Evolutionary conservation across 228 moss, liverwort and hornwort species (phyloP).

Genomic region (Sphagnum magellanicum): DNA sequence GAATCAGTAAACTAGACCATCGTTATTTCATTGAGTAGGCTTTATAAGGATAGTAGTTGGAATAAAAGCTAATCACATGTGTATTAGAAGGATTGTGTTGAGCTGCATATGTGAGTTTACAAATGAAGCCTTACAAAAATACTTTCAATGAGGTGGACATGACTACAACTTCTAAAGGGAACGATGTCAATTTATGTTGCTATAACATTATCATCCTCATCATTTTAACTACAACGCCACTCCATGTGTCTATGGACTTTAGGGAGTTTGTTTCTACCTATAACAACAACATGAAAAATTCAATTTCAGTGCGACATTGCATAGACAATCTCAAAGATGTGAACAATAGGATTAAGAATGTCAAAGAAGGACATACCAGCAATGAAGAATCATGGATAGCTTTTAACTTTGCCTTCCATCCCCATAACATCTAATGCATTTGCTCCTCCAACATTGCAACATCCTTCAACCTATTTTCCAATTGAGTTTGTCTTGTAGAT

Average conservation of each 20-base stretch:
- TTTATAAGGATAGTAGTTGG: too few relatives aligned
- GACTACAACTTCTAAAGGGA: slow-evolving; percentile 25
- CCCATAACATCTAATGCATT: slow-evolving; percentile 59
- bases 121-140: slow-evolving; percentile 18
- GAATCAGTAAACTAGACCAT: too few relatives aligned
- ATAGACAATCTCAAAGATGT: too few relatives aligned
- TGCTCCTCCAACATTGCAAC: slow-evolving; percentile 50
- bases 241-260: slow-evolving; percentile 59
- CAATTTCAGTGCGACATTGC: too few relatives aligned
- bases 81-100: too few relatives aligned
- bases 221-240: slow-evolving; percentile 37
- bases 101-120: too few relatives aligned
- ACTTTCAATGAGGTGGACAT: slow-evolving; percentile 9
- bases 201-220: slow-evolving; percentile 61
- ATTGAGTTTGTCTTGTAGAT: slow-evolving; percentile 44
- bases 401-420: slow-evolving; percentile 54
- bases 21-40: too few relatives aligned
- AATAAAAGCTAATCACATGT: too few relatives aligned
- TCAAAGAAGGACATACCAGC: too few relatives aligned
- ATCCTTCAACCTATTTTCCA: slow-evolving; percentile 45
- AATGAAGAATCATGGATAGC: slow-evolving; percentile 41
- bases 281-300: too few relatives aligned
- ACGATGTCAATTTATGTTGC: slow-evolving; percentile 42
- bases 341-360: too few relatives aligned
- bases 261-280: slow-evolving; percentile 45